These are phyloP conservation scores for Komagataea norvegica DNA, from an alignment of 1,139 yeast species.

Conservation along the genomic window DNA sequence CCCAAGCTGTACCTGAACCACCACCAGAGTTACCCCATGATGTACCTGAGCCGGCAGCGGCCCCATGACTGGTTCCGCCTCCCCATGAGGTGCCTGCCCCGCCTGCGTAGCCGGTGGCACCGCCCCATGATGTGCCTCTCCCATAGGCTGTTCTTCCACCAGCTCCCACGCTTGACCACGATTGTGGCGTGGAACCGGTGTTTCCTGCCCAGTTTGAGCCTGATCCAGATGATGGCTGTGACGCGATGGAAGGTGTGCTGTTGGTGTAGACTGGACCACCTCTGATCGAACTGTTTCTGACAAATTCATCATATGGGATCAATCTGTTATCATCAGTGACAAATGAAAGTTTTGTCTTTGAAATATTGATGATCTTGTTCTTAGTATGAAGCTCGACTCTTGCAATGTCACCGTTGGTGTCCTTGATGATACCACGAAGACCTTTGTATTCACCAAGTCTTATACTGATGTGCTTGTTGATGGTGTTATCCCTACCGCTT, in stretches of 20 bases:
- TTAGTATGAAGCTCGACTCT: slow-evolving; percentile 92
- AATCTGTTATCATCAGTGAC: slow-evolving; percentile 59
- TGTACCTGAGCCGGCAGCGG: slow-evolving; percentile 33
- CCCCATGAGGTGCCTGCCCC: slow-evolving; percentile 24
- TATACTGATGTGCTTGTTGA: slow-evolving; percentile 82
- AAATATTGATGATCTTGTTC: slow-evolving; percentile 80
- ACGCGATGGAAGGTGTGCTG: slow-evolving; percentile 2
- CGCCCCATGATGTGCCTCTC: slow-evolving; percentile 21
- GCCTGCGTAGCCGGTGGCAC: slow-evolving; percentile 4
- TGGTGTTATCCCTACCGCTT: slow-evolving; percentile 72
- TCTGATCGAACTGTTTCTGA: slow-evolving; percentile 30
- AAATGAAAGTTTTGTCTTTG: slow-evolving; percentile 71
- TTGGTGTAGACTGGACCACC: slow-evolving; percentile 16
- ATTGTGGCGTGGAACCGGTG: slow-evolving; percentile 40
- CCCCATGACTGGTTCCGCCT: slow-evolving; percentile 44
- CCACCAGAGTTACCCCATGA: slow-evolving; percentile 31
- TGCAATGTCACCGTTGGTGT: slow-evolving; percentile 87
- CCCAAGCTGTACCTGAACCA: slow-evolving; percentile 46
- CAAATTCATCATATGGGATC: slow-evolving; percentile 77
- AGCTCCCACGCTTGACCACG: slow-evolving; percentile 18
- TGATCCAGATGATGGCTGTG: slow-evolving; percentile 14
- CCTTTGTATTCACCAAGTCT: slow-evolving; percentile 91
- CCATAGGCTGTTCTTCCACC: slow-evolving; percentile 39
- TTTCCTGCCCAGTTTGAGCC: slow-evolving; percentile 29
- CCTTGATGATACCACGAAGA: slow-evolving; percentile 87